These are phyloP conservation scores for Penicillium italicum DNA, from an alignment of 2,329 filamentous ascomycete genomes.

Conservation along the genomic window DNA sequence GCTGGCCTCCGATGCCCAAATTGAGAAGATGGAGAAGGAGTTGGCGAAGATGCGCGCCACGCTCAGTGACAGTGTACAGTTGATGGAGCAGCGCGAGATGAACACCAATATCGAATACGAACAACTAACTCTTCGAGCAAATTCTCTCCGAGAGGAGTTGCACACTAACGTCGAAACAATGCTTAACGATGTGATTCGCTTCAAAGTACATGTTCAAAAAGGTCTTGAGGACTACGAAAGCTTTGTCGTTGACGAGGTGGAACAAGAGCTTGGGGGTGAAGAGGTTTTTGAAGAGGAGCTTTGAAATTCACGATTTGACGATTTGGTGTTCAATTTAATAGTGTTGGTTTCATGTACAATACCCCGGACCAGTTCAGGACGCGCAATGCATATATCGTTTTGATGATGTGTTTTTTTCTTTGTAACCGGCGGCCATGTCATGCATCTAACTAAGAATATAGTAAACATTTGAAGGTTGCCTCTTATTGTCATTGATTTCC, in stretches of 20 bases:
- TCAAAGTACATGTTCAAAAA: conserved; percentile 96
- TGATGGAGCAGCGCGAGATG: conserved; percentile 94
- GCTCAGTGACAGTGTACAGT: conserved; percentile 78
- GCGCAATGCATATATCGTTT: conserved; percentile 8
- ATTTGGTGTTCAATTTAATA: conserved; percentile 6
- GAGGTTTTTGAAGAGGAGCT: conserved; percentile 42
- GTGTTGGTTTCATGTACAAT: conserved; percentile 9
- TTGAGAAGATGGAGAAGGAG: conserved; percentile 98
- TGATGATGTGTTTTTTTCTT: not conserved
- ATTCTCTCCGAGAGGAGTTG: conserved; percentile 87
- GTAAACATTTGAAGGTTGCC: too few relatives aligned
- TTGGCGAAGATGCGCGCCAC: conserved; percentile 86
- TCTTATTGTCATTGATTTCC: too few relatives aligned
- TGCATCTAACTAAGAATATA: too few relatives aligned
- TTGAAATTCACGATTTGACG: conserved; percentile 20
- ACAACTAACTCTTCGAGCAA: conserved; percentile 79
- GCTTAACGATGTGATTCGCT: conserved; percentile 95
- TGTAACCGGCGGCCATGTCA: not conserved
- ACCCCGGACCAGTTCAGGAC: conserved; percentile 7
- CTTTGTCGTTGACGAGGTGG: conserved; percentile 90
- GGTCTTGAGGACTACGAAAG: conserved; percentile 89
- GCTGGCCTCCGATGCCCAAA: conserved; percentile 83
- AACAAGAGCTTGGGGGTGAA: conserved; percentile 71
- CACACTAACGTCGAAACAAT: conserved; percentile 95
- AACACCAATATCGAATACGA: conserved; percentile 96